Conservation (phyloP, 2,329 filamentous ascomycete genomes). For the Emydomyces testavorans region DNA sequence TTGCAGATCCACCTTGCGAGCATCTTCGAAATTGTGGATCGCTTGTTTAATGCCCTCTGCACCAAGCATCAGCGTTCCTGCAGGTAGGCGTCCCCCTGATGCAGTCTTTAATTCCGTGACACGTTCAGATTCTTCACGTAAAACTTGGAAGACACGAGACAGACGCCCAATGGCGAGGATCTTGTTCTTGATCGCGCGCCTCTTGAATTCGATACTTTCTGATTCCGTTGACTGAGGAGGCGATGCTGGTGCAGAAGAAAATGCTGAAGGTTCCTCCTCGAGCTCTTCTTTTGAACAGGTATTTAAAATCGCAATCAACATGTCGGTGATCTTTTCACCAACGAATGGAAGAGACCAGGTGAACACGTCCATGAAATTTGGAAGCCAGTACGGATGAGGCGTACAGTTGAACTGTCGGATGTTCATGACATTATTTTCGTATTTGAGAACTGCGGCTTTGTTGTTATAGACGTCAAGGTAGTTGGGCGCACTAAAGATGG, state of each 20-base stretch:
- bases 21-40: slow-evolving; percentile 93
- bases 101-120: slow-evolving; percentile 97
- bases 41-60: slow-evolving; percentile 98
- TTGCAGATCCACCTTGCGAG: slow-evolving; percentile 89
- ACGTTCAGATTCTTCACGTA: slow-evolving; percentile 92
- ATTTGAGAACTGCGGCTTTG: slow-evolving; percentile 96
- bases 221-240: slow-evolving; percentile 62
- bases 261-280: slow-evolving; percentile 72
- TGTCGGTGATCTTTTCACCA: slow-evolving; percentile 97
- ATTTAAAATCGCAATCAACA: slow-evolving; percentile 97
- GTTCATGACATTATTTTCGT: slow-evolving; percentile 99
- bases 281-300: slow-evolving; percentile 99
- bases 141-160: slow-evolving; percentile 94
- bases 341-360: slow-evolving; percentile 99
- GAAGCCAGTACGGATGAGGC: slow-evolving; percentile 96
- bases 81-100: slow-evolving; percentile 79
- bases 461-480: slow-evolving; percentile 99
- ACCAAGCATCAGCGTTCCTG: slow-evolving; percentile 93
- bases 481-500: slow-evolving; percentile 97
- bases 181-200: slow-evolving; percentile 98
- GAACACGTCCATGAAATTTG: slow-evolving; percentile 99
- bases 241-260: slow-evolving; percentile 59
- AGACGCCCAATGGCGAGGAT: slow-evolving; percentile 93
- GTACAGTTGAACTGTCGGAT: slow-evolving; percentile 99
- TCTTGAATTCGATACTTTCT: slow-evolving; percentile 85